Evolutionary conservation across 2,329 filamentous ascomycete species (phyloP).

Genomic region (Trichoderma atrobrunneum): DNA sequence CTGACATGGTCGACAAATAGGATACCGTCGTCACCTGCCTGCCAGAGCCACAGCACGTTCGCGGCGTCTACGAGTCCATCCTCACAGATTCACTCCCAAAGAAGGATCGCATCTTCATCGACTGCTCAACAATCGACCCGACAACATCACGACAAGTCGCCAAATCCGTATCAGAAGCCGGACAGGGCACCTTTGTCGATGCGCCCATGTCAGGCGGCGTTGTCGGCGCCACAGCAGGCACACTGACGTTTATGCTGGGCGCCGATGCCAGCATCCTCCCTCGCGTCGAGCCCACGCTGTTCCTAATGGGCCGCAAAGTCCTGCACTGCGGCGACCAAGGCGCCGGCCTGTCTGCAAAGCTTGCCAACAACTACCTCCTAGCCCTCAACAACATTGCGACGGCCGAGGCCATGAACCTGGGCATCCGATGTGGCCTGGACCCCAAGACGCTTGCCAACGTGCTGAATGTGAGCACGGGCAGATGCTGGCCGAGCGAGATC

Average conservation of each 20-base stretch:
- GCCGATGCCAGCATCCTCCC: slow-evolving; percentile 59
- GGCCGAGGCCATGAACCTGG: slow-evolving; percentile 64
- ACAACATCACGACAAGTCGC: slow-evolving; percentile 78
- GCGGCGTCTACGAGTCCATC: slow-evolving; percentile 75
- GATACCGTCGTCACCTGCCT: slow-evolving; percentile 85
- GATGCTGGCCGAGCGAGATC: slow-evolving; percentile 91
- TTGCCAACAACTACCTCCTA: slow-evolving; percentile 96
- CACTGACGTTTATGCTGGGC: slow-evolving; percentile 95
- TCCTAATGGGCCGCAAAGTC: slow-evolving; percentile 81
- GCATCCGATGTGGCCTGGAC: slow-evolving; percentile 59
- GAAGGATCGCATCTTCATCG: slow-evolving; percentile 78
- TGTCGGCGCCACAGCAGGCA: slow-evolving; percentile 82
- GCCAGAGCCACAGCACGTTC: slow-evolving; percentile 85
- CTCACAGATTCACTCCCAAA: slow-evolving; percentile 53
- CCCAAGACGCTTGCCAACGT: slow-evolving; percentile 70
- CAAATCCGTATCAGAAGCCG: slow-evolving; percentile 59
- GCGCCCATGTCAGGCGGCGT: slow-evolving; percentile 97
- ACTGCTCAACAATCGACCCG: slow-evolving; percentile 95
- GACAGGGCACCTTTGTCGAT: slow-evolving; percentile 79
- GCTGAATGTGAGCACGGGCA: slow-evolving; percentile 91
- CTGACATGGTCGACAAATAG: slow-evolving; percentile 44
- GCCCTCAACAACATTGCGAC: slow-evolving; percentile 85
- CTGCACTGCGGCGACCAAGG: slow-evolving; percentile 84
- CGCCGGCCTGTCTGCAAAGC: slow-evolving; percentile 82
- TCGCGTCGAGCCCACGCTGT: slow-evolving; percentile 65